Conservation (phyloP, 2,329 filamentous ascomycete genomes). For the Colletotrichum sp. region DNA sequence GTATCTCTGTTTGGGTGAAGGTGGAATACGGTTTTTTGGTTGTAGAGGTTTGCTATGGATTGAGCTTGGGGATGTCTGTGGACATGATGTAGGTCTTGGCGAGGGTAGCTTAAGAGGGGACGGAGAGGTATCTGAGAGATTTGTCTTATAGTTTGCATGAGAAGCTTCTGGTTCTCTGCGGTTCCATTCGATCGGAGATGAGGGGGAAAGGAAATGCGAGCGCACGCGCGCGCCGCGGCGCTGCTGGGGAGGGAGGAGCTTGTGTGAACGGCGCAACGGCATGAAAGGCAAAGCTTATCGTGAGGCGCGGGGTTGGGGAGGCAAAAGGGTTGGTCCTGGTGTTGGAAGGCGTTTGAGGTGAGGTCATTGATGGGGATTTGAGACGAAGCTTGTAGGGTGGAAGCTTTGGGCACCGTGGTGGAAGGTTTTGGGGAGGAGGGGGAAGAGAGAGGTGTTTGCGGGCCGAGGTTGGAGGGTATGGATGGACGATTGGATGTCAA, state of each 20-base stretch:
- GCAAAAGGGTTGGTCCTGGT: not conserved
- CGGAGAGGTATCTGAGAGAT: not conserved
- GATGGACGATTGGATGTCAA: fast-evolving
- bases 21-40: not conserved
- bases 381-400: not conserved
- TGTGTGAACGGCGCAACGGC: not conserved
- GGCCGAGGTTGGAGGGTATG: not conserved
- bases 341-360: not conserved
- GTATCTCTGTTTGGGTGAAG: not conserved
- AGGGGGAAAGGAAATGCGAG: not conserved
- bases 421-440: not conserved
- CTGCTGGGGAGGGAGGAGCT: not conserved
- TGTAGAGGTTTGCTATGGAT: not conserved
- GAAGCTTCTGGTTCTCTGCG: not conserved
- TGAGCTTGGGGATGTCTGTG: not conserved
- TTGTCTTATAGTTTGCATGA: not conserved
- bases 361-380: not conserved
- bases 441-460: not conserved
- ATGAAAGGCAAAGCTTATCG: not conserved
- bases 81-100: not conserved
- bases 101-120: not conserved
- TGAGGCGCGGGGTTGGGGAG: not conserved
- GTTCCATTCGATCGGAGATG: not conserved
- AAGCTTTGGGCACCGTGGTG: not conserved
- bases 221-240: no score